Evolutionary conservation across 2,329 filamentous ascomycete genomes (phyloP), one percentile per base, ranked within the genome.

Genomic region (Microcyclospora pomicola): DNA sequence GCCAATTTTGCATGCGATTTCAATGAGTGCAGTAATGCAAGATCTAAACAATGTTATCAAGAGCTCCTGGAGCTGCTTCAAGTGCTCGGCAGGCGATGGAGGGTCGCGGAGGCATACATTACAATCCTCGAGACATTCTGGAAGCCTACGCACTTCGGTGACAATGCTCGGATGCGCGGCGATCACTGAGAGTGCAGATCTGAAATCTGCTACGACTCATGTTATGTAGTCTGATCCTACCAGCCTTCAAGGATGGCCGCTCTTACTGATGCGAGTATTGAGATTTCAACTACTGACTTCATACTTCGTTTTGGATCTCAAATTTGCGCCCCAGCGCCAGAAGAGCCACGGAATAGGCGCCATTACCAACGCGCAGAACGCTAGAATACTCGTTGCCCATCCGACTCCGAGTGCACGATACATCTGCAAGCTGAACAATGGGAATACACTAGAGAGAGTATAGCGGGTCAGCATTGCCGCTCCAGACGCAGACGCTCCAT

Each of bases 351-450:
- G 55, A n/a, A 54, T 50, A 0, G 56, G 54, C 10, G 52, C 50
- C 43, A 57, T 48, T 1, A 46, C 43, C 33, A 58, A 38, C 1
- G 52, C 49, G 12, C 60, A 44, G 15, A 61, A 61, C 0, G 54
- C 63, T 34, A 65, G 41, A 6, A 65, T 31, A 31, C 52, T 60
- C 5, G 59, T 63, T 3, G 62, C 62, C 62, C 62, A 65, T 0
- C 52, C 55, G 1, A 62, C 58, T 0, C 63, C 63, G 2, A 66
- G 42, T 1, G 45, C 50, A 16, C 55, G 43, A 46, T 60, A 65
- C 54, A 65, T 61, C 6, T 53, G 58, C 9, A 59, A 47, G 1
- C 57, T 55, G 37, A 67, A 65, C 6, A 65, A 43, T 10, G 60
- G 60, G 37, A 64, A 63, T 2, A 53, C 56, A 9, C 54, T 49